Evolutionary conservation across 176 grass and related monocot species (phyloP).

Genomic region (Triticum dicoccoides): DNA sequence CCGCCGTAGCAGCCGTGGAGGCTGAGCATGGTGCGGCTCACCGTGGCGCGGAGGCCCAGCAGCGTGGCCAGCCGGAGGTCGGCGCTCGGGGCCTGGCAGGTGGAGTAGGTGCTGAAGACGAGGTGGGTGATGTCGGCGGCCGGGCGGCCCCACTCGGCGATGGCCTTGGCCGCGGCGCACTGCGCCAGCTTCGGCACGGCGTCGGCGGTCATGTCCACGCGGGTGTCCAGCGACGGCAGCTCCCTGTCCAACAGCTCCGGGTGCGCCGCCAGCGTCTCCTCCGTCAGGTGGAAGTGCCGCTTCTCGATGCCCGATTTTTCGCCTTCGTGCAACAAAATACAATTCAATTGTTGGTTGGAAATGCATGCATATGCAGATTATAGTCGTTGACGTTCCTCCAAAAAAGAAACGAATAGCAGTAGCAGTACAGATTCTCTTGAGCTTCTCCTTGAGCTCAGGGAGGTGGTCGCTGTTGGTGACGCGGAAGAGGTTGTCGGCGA

Average conservation of each 20-base stretch:
- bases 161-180: constrained; percentile 42
- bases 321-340: neutral
- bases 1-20: constrained; percentile 46
- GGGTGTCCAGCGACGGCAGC: constrained; percentile 37
- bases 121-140: constrained; percentile 56
- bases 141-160: constrained; percentile 59
- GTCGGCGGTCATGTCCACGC: constrained; percentile 24
- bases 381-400: too few relatives aligned
- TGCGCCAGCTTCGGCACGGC: constrained; percentile 44
- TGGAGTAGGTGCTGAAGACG: constrained; percentile 45
- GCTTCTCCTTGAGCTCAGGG: neutral
- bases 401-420: too few relatives aligned
- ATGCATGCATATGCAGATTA: too few relatives aligned
- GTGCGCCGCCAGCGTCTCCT: constrained; percentile 23
- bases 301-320: constrained; percentile 39
- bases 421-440: neutral
- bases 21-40: constrained; percentile 30
- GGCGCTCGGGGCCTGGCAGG: constrained; percentile 24
- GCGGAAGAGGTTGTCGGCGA: neutral
- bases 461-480: neutral
- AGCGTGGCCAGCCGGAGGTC: constrained; percentile 36
- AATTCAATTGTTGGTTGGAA: too few relatives aligned
- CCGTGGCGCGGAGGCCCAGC: constrained; percentile 35
- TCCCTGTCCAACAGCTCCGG: constrained; percentile 28
- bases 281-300: constrained; percentile 37